Conservation (phyloP, 768 basidiomycete genomes). For the Hygrophorus pudorinus region DNA sequence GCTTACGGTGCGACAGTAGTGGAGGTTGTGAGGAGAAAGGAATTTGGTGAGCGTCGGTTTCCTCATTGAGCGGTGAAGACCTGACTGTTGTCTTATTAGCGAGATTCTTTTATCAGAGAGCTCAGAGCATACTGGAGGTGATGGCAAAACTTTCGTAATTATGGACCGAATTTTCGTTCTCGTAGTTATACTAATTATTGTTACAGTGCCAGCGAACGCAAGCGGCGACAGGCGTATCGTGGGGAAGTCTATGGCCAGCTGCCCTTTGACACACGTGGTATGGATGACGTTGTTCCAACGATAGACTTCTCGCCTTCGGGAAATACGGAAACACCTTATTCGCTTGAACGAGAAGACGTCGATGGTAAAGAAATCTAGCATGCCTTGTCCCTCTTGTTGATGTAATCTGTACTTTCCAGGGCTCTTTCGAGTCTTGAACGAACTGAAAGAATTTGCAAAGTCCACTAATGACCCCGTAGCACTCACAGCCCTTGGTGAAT, state of each 20-base stretch:
- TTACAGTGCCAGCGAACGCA: slow-evolving; percentile 61
- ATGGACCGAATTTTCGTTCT: neutral
- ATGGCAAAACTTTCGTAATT: slow-evolving; percentile 78
- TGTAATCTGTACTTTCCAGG: slow-evolving; percentile 26
- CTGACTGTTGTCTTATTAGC: slow-evolving; percentile 28
- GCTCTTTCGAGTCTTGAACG: slow-evolving; percentile 51
- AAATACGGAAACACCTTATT: slow-evolving; percentile 50
- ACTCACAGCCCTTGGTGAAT: slow-evolving; percentile 49
- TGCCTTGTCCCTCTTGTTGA: slow-evolving; percentile 8
- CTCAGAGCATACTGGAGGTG: slow-evolving; percentile 72
- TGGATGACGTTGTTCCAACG: slow-evolving; percentile 71
- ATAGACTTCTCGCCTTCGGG: slow-evolving; percentile 75
- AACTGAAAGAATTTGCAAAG: slow-evolving; percentile 49
- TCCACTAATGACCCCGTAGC: slow-evolving; percentile 35
- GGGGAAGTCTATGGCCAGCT: slow-evolving; percentile 77
- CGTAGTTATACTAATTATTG: slow-evolving; percentile 1
- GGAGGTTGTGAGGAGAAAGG: slow-evolving; percentile 84
- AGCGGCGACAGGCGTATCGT: slow-evolving; percentile 77
- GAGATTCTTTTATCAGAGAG: slow-evolving; percentile 72
- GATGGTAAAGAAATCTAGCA: slow-evolving; percentile 43
- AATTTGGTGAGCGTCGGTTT: slow-evolving; percentile 54
- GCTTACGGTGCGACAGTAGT: slow-evolving; percentile 88
- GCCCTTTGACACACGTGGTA: slow-evolving; percentile 74
- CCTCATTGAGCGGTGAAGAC: neutral
- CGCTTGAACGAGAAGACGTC: slow-evolving; percentile 63